phyloP scores from a whole-genome alignment of 2,329 filamentous ascomycete genomes.

The Xylariaceae sp. region DNA sequence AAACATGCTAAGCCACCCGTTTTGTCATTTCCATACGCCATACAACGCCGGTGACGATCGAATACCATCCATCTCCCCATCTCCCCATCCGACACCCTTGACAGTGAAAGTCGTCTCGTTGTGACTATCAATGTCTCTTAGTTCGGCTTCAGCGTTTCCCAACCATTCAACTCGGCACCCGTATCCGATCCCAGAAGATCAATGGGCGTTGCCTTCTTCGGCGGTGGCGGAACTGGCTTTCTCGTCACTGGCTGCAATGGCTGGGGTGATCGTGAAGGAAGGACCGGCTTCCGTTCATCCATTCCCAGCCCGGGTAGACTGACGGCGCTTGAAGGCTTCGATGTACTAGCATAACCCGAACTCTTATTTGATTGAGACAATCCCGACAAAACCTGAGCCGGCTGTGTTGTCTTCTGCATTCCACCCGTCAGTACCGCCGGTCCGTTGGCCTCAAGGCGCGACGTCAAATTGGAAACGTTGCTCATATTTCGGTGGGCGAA shows the following conservation, averaged over 20 bases:
- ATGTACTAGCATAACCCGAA: slow-evolving; percentile 6
- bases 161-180: slow-evolving; percentile 43
- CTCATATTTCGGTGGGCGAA: slow-evolving; percentile 25
- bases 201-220: slow-evolving; percentile 30
- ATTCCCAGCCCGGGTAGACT: slow-evolving; percentile 27
- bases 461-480: slow-evolving; percentile 29
- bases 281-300: slow-evolving; percentile 28
- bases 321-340: slow-evolving; percentile 20
- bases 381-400: slow-evolving; percentile 3
- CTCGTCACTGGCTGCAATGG: slow-evolving; percentile 18
- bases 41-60: not conserved
- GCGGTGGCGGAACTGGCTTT: slow-evolving; percentile 29
- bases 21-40: slow-evolving; percentile 2
- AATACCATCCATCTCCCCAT: not conserved
- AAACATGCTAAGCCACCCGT: not conserved
- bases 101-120: not conserved
- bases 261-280: slow-evolving; percentile 24
- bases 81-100: not conserved
- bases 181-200: slow-evolving; percentile 45
- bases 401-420: slow-evolving; percentile 21
- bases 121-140: slow-evolving; percentile 17
- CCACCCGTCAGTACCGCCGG: slow-evolving; percentile 26
- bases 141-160: slow-evolving; percentile 51
- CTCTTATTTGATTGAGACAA: slow-evolving; percentile 3
- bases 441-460: slow-evolving; percentile 27